Evolutionary conservation across 495 filamentous ascomycete species (phyloP).

Genomic region (Trichoderma reesei): DNA sequence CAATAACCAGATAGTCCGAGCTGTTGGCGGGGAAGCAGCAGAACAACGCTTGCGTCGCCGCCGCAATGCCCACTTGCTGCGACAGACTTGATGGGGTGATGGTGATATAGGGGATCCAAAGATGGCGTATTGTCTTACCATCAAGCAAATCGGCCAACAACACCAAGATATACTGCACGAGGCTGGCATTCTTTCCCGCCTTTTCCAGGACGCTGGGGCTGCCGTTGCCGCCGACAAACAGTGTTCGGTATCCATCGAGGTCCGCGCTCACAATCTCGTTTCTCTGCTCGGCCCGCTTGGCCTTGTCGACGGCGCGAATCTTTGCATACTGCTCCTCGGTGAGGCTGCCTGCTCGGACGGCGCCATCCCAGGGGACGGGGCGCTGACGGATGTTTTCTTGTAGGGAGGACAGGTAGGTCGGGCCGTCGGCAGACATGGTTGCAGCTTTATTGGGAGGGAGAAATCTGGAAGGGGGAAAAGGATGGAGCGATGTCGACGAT

Average conservation of each 20-base stretch:
- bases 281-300: conserved; percentile 72
- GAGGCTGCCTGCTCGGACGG: conserved; percentile 85
- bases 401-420: conserved; percentile 78
- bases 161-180: conserved; percentile 90
- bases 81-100: too few relatives aligned
- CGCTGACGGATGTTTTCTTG: conserved; percentile 91
- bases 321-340: conserved; percentile 89
- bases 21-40: too few relatives aligned
- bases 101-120: too few relatives aligned
- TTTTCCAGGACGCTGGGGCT: conserved; percentile 71
- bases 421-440: conserved; percentile 80
- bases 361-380: conserved; percentile 96
- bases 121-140: too few relatives aligned
- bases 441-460: neutral
- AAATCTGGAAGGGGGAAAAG: neutral
- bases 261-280: conserved; percentile 71
- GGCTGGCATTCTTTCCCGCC: conserved; percentile 69
- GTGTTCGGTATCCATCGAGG: conserved; percentile 60
- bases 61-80: too few relatives aligned
- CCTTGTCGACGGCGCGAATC: conserved; percentile 97
- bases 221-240: conserved; percentile 64
- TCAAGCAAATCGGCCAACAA: conserved; percentile 80
- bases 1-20: too few relatives aligned
- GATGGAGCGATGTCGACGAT: neutral
- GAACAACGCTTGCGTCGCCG: too few relatives aligned